Percentiles rank a stretch among this genome's conserved stretches.
phyloP scores from a whole-genome alignment of 306 rosid species.

The Quercus glauca region DNA sequence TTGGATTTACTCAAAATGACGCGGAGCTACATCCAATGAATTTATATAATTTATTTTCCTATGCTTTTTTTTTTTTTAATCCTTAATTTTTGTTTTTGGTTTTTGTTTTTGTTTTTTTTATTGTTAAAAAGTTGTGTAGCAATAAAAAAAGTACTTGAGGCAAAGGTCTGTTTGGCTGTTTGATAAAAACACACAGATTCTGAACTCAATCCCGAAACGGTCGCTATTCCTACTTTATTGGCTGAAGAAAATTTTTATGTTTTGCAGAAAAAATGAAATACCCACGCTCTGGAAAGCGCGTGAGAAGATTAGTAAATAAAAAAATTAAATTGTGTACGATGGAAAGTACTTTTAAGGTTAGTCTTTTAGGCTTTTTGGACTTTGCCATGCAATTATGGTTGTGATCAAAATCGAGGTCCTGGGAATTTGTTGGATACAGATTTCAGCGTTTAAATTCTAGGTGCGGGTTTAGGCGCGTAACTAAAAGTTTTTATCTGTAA shows the following conservation, averaged over 20 bases:
- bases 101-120: background rate
- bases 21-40: constrained; percentile 17
- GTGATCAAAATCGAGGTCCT: too few species aligned
- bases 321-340: background rate
- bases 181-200: constrained; percentile 35
- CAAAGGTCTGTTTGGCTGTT: constrained; percentile 17
- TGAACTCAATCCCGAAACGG: constrained; percentile 38
- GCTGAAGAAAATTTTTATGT: background rate
- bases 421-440: background rate
- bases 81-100: background rate
- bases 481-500: background rate
- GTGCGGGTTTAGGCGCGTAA: background rate
- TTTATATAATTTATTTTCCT: background rate
- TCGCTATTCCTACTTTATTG: constrained; percentile 19
- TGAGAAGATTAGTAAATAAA: background rate
- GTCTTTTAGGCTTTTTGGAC: too few species aligned
- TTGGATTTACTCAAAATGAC: constrained; percentile 14
- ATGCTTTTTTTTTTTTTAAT: too few species aligned
- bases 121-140: too few species aligned
- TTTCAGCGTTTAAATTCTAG: background rate
- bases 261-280: background rate
- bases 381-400: too few species aligned
- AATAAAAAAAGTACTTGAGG: background rate
- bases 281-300: background rate
- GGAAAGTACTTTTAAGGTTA: background rate